phyloP scores from a whole-genome alignment of 2,329 filamentous ascomycete genomes.

The Aspergillus fructus region DNA sequence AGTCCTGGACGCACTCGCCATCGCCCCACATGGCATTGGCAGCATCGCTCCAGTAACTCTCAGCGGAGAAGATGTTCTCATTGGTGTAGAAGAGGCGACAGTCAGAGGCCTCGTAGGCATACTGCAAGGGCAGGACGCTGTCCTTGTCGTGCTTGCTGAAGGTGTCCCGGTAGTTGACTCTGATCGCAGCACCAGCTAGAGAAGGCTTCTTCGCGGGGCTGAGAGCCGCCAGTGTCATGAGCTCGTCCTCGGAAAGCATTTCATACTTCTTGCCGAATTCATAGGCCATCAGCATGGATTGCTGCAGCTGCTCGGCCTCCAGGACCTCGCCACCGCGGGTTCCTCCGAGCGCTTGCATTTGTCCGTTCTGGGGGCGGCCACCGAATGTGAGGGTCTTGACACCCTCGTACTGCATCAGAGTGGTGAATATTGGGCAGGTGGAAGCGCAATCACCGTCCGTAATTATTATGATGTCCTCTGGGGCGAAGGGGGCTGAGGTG shows the following conservation, averaged over 20 bases:
- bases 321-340: slow-evolving; percentile 53
- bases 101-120: slow-evolving; percentile 60
- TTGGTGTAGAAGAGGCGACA: slow-evolving; percentile 62
- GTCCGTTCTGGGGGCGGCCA: slow-evolving; percentile 54
- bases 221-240: not conserved
- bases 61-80: slow-evolving; percentile 52
- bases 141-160: slow-evolving; percentile 45
- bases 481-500: slow-evolving; percentile 24
- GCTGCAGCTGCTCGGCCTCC: not conserved
- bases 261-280: not conserved
- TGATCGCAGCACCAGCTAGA: not conserved
- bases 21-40: slow-evolving; percentile 23
- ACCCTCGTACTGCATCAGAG: slow-evolving; percentile 54
- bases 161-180: slow-evolving; percentile 47
- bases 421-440: slow-evolving; percentile 59
- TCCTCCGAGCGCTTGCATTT: slow-evolving; percentile 67
- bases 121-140: slow-evolving; percentile 53
- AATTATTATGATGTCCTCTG: slow-evolving; percentile 40
- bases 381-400: slow-evolving; percentile 61
- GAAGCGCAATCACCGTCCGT: slow-evolving; percentile 60
- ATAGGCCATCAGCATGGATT: not conserved
- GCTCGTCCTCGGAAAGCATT: not conserved
- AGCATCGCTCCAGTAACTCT: slow-evolving; percentile 53
- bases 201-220: not conserved
- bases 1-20: not conserved